Evolutionary conservation across 2,329 filamentous ascomycete genomes (phyloP), one percentile per base, ranked within the genome.

Genomic region (Xylaria polymorpha): DNA sequence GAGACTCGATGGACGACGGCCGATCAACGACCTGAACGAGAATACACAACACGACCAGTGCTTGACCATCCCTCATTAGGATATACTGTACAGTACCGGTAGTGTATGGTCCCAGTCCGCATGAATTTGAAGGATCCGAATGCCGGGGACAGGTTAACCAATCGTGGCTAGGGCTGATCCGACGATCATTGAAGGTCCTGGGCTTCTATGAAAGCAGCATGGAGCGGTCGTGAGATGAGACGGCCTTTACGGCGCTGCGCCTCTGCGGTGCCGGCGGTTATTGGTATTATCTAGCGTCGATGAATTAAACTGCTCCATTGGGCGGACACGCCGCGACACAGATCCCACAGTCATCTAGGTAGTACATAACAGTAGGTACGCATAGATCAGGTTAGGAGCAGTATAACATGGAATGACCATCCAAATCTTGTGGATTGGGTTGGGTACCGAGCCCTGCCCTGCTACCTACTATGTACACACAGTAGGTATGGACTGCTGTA

Each of bases 81-180:
- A 55, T 37, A n/a, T n/a, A n/a, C n/a, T n/a, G n/a, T n/a, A n/a
- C n/a, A n/a, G n/a, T n/a, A n/a, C n/a, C n/a, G n/a, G 37, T 39
- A 20, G 35, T 32, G 41, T 18, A 20, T 4, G 32, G 25, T 32
- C 32, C 55, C 39, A 22, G 41, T 18, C n/a, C 22, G 64, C 64
- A 64, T 69, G 32, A 60, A 64, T 4, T 46, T 48, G 62, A 60
- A 70, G 68, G 68, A 70, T 68, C 53, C 18, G 10, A 59, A 68
- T 70, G 65, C 68, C 63, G 37, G 65, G 39, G 56, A 14, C 25
- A 15, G 1, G 5, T 50, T 56, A 39, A 46, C 63, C 35, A 60
- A 50, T 60, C 18, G 15, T 18, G 29, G 59, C 25, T 58, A 63
- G 37, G 55, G 55, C 59, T 66, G 59, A 51, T 20, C 22, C n/a